A percentile compares a stretch with the other conserved stretches of the same genome.
Conservation (phyloP, 305 asterid genomes). For the Ilex paraguariensis region DNA sequence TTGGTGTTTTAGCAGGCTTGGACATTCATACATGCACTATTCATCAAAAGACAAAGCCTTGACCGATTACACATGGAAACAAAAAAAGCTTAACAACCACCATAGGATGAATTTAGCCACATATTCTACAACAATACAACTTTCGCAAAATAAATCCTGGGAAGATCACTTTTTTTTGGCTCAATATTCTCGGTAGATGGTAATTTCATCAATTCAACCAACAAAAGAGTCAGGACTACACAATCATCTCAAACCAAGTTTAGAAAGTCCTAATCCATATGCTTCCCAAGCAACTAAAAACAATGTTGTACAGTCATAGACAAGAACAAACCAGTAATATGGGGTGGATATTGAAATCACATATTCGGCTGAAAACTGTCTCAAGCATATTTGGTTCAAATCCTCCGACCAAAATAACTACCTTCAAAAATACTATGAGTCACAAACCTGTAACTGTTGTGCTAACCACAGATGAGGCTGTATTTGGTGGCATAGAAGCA, state of each 20-base stretch:
- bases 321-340: not conserved
- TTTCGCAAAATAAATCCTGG: no score
- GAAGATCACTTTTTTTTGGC: no score
- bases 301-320: not conserved
- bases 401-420: not conserved
- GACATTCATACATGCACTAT: not conserved
- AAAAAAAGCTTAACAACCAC: no score
- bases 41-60: not conserved
- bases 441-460: conserved; percentile 56
- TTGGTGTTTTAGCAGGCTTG: not conserved
- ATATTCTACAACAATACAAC: no score
- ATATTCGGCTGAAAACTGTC: not conserved
- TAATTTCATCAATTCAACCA: no score
- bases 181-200: no score
- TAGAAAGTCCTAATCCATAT: not conserved
- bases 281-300: not conserved
- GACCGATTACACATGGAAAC: not conserved
- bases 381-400: no score
- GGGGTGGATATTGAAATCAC: not conserved
- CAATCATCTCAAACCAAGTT: no score
- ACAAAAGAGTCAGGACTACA: no score
- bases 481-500: conserved; percentile 45
- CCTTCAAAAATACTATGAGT: not conserved
- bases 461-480: conserved; percentile 50
- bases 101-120: no score